A percentile compares a stretch with the other conserved stretches of the same genome.
These are phyloP conservation scores for Tulasnella sp. DNA, from an alignment of 768 basidiomycete genomes.

Conservation along the genomic window DNA sequence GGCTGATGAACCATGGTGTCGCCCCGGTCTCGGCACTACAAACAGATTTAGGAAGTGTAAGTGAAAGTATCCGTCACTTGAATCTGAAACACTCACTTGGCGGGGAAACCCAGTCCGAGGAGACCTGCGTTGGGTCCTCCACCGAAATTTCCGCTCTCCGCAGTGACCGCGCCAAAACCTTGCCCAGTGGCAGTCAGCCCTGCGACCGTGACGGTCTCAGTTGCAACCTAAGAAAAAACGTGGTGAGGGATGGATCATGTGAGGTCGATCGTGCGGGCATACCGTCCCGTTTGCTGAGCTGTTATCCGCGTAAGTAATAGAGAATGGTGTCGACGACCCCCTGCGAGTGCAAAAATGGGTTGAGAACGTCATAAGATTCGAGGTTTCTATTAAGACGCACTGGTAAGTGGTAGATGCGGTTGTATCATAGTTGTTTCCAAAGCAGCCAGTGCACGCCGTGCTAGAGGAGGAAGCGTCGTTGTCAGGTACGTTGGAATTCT, in stretches of 20 bases:
- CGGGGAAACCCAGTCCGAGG: slow-evolving; percentile 1
- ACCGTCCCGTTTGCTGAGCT: neutral
- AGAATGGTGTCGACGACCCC: neutral
- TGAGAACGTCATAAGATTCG: neutral
- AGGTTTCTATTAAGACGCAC: neutral
- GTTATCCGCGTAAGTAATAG: neutral
- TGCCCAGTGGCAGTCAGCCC: slow-evolving; percentile 35
- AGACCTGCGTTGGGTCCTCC: slow-evolving; percentile 1
- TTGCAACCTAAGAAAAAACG: slow-evolving; percentile 1
- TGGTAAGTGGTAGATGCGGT: neutral
- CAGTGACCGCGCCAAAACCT: slow-evolving; percentile 35
- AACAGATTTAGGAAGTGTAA: neutral
- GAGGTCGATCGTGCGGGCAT: neutral
- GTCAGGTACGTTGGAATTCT: neutral
- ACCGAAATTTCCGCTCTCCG: slow-evolving; percentile 25
- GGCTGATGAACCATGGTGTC: slow-evolving; percentile 23
- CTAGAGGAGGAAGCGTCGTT: neutral
- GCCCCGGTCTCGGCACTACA: slow-evolving; percentile 4
- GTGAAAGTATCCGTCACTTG: neutral
- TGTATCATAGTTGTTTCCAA: neutral
- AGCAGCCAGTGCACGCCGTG: neutral
- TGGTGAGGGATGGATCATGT: neutral
- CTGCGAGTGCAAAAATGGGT: neutral
- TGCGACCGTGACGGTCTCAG: slow-evolving; percentile 37
- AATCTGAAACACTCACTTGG: neutral